Evolutionary conservation across 768 basidiomycete genomes (phyloP).

Genomic region (Podaxis sp.): DNA sequence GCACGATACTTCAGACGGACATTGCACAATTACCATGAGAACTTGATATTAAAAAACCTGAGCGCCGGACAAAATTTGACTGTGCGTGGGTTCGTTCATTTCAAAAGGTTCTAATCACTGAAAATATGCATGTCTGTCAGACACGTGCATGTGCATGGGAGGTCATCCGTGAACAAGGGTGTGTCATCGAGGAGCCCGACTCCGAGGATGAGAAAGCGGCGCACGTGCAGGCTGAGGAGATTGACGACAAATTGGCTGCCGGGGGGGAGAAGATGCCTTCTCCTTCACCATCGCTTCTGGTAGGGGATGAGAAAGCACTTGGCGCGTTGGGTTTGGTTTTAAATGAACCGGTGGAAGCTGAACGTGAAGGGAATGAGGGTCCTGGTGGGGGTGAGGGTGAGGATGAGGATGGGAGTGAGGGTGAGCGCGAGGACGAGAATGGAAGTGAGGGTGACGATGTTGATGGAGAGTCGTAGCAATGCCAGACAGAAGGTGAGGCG

Average conservation of each 20-base stretch:
- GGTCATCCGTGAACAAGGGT: constrained; percentile 59
- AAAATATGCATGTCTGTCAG: constrained; percentile 25
- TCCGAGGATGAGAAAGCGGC: constrained; percentile 15
- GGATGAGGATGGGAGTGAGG: not conserved
- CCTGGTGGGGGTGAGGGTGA: not conserved
- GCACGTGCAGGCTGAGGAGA: not conserved
- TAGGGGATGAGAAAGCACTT: no score
- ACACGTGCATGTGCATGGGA: constrained; percentile 60
- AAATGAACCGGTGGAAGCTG: no score
- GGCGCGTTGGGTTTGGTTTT: no score
- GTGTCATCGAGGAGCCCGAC: constrained; percentile 60
- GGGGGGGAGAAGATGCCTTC: not conserved
- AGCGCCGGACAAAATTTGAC: constrained; percentile 78
- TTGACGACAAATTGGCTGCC: constrained; percentile 16
- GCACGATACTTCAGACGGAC: constrained; percentile 74
- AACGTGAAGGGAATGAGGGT: no score
- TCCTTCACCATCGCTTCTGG: not conserved
- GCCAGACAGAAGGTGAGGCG: no score
- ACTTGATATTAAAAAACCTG: constrained; percentile 75
- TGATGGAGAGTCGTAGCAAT: no score
- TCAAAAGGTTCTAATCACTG: not conserved
- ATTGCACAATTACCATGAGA: constrained; percentile 68
- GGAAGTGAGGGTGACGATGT: not conserved
- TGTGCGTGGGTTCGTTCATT: constrained; percentile 28
- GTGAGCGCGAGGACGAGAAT: constrained; percentile 16